Conservation (phyloP, 352 stramenopile genomes). For the Elongisporangium anandrum region DNA sequence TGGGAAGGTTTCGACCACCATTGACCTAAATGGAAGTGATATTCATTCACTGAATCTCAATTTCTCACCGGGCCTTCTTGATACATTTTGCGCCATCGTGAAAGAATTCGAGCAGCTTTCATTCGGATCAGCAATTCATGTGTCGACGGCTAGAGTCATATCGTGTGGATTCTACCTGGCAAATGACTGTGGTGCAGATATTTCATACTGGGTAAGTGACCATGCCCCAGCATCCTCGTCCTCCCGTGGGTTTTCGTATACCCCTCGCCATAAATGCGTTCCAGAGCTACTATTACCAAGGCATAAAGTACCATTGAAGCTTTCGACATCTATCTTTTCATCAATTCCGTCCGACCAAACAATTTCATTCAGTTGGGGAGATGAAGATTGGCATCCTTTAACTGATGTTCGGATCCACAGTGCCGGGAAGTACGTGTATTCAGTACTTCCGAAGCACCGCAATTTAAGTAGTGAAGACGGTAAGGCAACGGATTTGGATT, state of each 20-base stretch:
- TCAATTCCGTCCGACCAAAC: conserved; percentile 69
- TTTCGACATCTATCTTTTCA: conserved; percentile 65
- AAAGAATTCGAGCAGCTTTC: conserved; percentile 58
- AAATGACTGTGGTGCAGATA: conserved; percentile 56
- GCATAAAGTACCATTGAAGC: conserved; percentile 61
- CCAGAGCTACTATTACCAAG: conserved; percentile 43
- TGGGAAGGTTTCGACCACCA: conserved; percentile 46
- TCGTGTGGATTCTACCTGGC: conserved; percentile 78
- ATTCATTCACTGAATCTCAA: conserved; percentile 64
- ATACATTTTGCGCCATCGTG: conserved; percentile 49
- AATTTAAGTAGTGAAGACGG: background rate
- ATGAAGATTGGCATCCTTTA: conserved; percentile 67
- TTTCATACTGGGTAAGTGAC: conserved; percentile 68
- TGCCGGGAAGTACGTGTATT: conserved; percentile 75
- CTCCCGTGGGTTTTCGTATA: conserved; percentile 58
- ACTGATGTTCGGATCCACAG: conserved; percentile 76
- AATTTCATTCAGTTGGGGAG: conserved; percentile 67
- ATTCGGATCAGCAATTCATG: conserved; percentile 11
- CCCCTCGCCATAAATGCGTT: conserved; percentile 27
- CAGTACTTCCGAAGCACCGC: conserved; percentile 32
- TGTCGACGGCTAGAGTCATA: conserved; percentile 60
- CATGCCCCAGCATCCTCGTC: conserved; percentile 26
- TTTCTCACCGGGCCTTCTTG: conserved; percentile 56
- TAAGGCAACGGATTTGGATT: conserved; percentile 8
- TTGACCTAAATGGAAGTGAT: conserved; percentile 51